phyloP scores from a whole-genome alignment of 805 yeast species.

The Ogataea neopini region DNA sequence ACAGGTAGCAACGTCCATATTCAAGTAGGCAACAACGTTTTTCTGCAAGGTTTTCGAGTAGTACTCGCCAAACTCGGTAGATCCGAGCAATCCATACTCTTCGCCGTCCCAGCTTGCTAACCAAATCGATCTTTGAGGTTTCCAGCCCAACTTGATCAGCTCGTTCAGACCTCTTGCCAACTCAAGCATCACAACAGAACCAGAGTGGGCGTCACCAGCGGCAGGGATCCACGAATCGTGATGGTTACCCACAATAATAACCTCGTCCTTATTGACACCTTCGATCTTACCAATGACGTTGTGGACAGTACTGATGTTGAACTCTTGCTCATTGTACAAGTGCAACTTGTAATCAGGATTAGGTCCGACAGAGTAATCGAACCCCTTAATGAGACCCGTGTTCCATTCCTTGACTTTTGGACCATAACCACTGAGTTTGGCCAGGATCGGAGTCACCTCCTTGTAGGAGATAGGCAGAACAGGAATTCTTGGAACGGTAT shows the following conservation, averaged over 20 bases:
- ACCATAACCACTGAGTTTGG: constrained; percentile 61
- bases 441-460: constrained; percentile 64
- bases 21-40: constrained; percentile 64
- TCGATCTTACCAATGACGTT: constrained; percentile 63
- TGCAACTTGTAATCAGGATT: constrained; percentile 45
- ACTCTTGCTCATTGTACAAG: constrained; percentile 61
- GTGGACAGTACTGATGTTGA: constrained; percentile 58
- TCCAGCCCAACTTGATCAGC: constrained; percentile 60
- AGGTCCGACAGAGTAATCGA: constrained; percentile 39
- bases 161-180: constrained; percentile 59
- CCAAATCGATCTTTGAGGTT: constrained; percentile 67
- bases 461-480: constrained; percentile 65
- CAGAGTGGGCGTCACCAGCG: constrained; percentile 79
- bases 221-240: constrained; percentile 82
- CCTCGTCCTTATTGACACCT: constrained; percentile 55
- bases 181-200: constrained; percentile 66
- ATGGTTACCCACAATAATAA: constrained; percentile 70
- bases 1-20: constrained; percentile 63
- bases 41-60: constrained; percentile 45
- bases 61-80: constrained; percentile 77
- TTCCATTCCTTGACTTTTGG: constrained; percentile 34
- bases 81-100: constrained; percentile 70
- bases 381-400: constrained; percentile 37
- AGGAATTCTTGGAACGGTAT: constrained; percentile 64
- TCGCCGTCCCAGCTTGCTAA: constrained; percentile 84